Evolutionary conservation across 345 rosid species (phyloP).

Genomic region (Microthlaspi erraticum): DNA sequence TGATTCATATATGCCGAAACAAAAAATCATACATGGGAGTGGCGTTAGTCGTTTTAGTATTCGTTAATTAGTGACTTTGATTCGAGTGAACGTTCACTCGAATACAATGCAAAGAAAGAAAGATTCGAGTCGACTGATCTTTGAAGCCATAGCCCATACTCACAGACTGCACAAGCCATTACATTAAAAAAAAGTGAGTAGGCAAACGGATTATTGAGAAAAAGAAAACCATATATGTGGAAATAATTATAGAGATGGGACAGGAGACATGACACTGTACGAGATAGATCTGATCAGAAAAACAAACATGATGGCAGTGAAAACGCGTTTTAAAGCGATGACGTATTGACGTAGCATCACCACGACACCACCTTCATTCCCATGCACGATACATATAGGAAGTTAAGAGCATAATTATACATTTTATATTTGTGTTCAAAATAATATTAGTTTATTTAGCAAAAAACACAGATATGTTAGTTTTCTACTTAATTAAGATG

Average conservation of each 20-base stretch:
- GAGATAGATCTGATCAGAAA: constrained; percentile 9
- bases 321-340: constrained; percentile 8
- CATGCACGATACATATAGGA: not conserved
- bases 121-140: too few species aligned
- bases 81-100: not conserved
- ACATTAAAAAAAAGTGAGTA: too few species aligned
- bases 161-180: too few species aligned
- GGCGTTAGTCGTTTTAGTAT: not conserved
- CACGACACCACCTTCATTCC: not conserved
- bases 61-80: not conserved
- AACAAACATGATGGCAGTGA: not conserved
- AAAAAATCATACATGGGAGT: too few species aligned
- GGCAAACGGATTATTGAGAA: not conserved
- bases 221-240: not conserved
- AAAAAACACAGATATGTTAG: too few species aligned
- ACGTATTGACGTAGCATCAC: not conserved
- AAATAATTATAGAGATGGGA: not conserved
- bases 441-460: too few species aligned
- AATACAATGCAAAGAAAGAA: too few species aligned
- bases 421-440: not conserved
- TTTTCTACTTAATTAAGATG: too few species aligned
- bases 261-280: not conserved
- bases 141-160: too few species aligned
- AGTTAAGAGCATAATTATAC: not conserved
- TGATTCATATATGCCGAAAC: too few species aligned